Evolutionary conservation across 805 yeast genomes (phyloP), one percentile per base, ranked within the genome.

Genomic region (Candida tammaniensis): DNA sequence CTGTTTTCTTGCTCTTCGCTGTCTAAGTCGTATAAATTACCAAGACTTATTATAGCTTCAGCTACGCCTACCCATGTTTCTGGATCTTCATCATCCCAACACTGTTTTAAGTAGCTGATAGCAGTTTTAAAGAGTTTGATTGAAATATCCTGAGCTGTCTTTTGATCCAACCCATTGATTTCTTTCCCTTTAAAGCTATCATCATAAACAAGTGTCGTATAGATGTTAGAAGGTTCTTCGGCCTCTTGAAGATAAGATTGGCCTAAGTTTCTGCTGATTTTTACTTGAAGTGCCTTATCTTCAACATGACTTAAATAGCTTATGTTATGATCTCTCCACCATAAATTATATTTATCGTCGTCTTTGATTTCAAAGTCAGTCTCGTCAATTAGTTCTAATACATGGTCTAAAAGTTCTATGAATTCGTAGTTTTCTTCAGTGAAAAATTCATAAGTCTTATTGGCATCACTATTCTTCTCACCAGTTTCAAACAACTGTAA

Each of bases 41-140:
- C 96, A 46, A 85, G 61, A 11, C 83, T 76, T 22, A 91, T 86
- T 49, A 77, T 67, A 1, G 95, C 89, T 57, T 91, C 98, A 1
- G 96, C 96, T 29, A 84, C 71, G 50, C 78, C 75, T 9, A 81
- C 95, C 86, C 91, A 83, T 4, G 83, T 69, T 39, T 80, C 82
- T 0, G 95, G 94, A 25, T 82, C 86, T 29, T 80, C 85, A 13
- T 76, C 79, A 32, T 78, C 78, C 54, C 80, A 76, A 0, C 88
- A 82, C 35, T 65, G 59, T 35, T 66, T 58, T 35, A 88, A 64
- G 49, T 75, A 74, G 24, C 66, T 61, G 17, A 84, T 63, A 0
- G 94, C 94, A 13, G 57, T 59, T 7, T 55, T 47, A 8, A 79
- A 72, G 22, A 70, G 56, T 2, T 63, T 58, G 24, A 72, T 60